Conservation (phyloP, 2,329 filamentous ascomycete species). For the Colletotrichum abscissum region DNA sequence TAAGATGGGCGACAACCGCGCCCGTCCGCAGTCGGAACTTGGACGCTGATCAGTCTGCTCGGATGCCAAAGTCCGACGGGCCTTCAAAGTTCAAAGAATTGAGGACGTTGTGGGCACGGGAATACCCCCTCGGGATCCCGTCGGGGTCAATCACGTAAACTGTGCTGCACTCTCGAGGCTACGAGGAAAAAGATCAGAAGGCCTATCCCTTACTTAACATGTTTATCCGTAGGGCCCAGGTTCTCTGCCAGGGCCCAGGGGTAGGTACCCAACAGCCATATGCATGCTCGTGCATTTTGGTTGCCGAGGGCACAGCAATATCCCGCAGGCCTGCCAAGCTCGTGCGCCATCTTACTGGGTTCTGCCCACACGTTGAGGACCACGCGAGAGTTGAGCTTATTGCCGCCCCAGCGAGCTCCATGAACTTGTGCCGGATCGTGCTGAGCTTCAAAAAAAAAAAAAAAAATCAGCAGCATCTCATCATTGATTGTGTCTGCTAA, state of each 20-base stretch:
- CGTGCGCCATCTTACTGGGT: neutral
- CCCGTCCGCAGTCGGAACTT: neutral
- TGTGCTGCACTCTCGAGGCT: neutral
- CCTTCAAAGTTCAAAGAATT: neutral
- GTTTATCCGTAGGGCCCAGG: neutral
- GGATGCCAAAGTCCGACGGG: slow-evolving; percentile 4
- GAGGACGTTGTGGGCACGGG: neutral
- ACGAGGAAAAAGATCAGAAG: neutral
- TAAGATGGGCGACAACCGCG: neutral
- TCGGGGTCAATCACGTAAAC: neutral
- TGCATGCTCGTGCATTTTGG: neutral
- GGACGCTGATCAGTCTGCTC: neutral
- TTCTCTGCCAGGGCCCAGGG: no score
- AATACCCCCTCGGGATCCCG: neutral
- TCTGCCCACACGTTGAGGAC: neutral
- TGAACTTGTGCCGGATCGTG: neutral
- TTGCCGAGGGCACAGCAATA: neutral
- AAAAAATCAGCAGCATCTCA: neutral
- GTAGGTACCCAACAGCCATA: neutral
- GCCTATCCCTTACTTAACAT: neutral
- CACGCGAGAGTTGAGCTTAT: neutral
- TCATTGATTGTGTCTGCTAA: neutral
- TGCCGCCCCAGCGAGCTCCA: neutral
- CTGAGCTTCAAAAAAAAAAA: neutral
- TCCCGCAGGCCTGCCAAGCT: neutral